These are phyloP conservation scores for Flaveria linearis DNA, from an alignment of 129 eudicot genomes.

Conservation along the genomic window DNA sequence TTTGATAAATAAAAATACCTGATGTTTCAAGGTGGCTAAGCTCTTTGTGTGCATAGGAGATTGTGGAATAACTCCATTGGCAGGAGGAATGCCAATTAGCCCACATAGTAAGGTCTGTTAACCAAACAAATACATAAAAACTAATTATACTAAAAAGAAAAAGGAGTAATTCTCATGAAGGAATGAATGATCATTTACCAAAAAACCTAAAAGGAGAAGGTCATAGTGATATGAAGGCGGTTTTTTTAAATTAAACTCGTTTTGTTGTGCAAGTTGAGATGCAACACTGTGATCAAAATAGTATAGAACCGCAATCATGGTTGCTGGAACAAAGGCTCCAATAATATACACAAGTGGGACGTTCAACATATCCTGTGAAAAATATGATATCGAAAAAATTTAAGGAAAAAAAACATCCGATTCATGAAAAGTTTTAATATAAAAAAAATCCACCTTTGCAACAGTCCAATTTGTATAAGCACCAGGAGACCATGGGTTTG, in stretches of 20 bases:
- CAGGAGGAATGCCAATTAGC: constrained; percentile 91
- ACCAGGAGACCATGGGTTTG: constrained; percentile 96
- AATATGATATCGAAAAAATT: background rate
- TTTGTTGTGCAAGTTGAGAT: constrained; percentile 96
- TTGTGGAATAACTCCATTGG: constrained; percentile 98
- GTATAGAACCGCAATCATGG: constrained; percentile 96
- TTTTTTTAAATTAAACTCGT: constrained; percentile 84
- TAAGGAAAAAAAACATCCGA: background rate
- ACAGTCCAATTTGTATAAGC: constrained; percentile 98
- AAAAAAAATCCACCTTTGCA: constrained; percentile 56
- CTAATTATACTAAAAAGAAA: background rate
- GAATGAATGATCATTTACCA: constrained; percentile 46
- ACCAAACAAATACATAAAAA: background rate
- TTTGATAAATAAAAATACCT: constrained; percentile 44
- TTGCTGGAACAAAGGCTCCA: constrained; percentile 96
- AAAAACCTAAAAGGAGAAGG: constrained; percentile 80
- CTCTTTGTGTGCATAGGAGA: constrained; percentile 99
- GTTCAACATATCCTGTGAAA: constrained; percentile 71
- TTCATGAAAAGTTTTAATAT: background rate
- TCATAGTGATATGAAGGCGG: constrained; percentile 98
- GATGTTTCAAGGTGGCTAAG: constrained; percentile 95
- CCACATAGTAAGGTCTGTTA: constrained; percentile 84
- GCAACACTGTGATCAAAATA: constrained; percentile 98
- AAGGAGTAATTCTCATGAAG: background rate
- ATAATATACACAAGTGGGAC: constrained; percentile 83